Base-by-base conservation (phyloP, 2,329 filamentous ascomycete species). In the Talaromyces sp. region DNA sequence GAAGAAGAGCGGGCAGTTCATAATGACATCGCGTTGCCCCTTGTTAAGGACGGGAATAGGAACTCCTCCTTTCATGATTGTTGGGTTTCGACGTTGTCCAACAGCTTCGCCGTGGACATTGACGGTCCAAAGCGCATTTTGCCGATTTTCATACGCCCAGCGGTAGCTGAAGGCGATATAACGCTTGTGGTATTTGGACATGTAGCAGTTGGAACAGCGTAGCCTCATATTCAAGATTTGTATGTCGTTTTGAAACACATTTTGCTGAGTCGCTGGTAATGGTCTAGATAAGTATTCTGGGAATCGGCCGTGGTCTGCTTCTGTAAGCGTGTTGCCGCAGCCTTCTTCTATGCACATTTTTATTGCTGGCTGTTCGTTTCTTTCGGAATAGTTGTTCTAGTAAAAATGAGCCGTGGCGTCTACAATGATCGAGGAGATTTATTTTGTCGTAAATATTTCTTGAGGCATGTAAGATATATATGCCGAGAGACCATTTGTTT, bases 331-430 rank as follows among this genome's bases (percentile, higher is more conserved):
- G 17, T 28, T 46, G 53, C 33, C 28, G 53, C 53, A 55, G 53
- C 40, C 53, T 46, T 52, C 35, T 52, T 55, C 53, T 37, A 46
- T 33, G 11, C 53, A 55, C 10, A 15, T n/a, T n/a, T 15, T 45
- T n/a, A 13, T 5, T 17, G 11, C 36, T 15, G 46, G 2, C 40
- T n/a, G n/a, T n/a, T n/a, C n/a, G n/a, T n/a, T n/a, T n/a, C n/a
- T n/a, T n/a, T n/a, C n/a, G n/a, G n/a, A n/a, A n/a, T n/a, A n/a
- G n/a, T n/a, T n/a, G n/a, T n/a, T n/a, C n/a, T n/a, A n/a, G n/a
- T n/a, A n/a, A n/a, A n/a, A n/a, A n/a, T n/a, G n/a, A n/a, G n/a
- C n/a, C n/a, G n/a, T n/a, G n/a, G n/a, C n/a, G n/a, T n/a, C n/a
- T n/a, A n/a, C n/a, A n/a, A n/a, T n/a, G n/a, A n/a, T n/a, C n/a